A percentile compares a stretch with the other conserved stretches of the same genome.
Evolutionary conservation across 2,329 filamentous ascomycete genomes (phyloP).

Genomic region (Arthrinium phaeospermum): DNA sequence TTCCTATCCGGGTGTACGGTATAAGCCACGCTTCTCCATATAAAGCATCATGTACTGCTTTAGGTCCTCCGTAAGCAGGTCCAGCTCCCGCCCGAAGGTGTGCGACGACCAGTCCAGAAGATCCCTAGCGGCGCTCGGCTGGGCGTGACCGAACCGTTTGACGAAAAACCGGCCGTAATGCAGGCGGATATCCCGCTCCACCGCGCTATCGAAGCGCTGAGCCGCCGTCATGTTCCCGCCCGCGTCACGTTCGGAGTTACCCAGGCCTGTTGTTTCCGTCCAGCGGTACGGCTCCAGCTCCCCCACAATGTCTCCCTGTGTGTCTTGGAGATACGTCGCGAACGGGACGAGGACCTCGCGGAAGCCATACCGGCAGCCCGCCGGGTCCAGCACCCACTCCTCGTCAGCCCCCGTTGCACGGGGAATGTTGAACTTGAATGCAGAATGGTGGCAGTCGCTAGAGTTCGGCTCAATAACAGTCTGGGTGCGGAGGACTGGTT

Average conservation of each 20-base stretch:
- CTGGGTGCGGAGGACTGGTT: neutral
- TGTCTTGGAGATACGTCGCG: constrained; percentile 4
- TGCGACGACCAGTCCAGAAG: neutral
- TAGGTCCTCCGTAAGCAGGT: neutral
- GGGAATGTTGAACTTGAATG: neutral
- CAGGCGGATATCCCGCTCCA: neutral
- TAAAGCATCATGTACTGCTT: neutral
- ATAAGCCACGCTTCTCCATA: neutral
- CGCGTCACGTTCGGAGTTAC: neutral
- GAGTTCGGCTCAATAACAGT: neutral
- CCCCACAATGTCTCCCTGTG: neutral
- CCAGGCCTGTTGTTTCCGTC: neutral
- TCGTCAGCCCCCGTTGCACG: neutral
- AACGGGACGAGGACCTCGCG: constrained; percentile 15
- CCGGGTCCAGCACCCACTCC: constrained; percentile 25
- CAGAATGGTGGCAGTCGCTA: neutral
- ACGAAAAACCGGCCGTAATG: neutral
- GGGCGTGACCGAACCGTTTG: neutral
- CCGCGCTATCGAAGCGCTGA: neutral
- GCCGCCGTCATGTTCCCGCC: neutral
- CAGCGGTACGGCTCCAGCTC: neutral
- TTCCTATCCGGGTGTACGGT: neutral
- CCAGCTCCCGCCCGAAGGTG: neutral
- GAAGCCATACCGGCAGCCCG: constrained; percentile 26
- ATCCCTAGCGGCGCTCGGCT: neutral